These are phyloP conservation scores for Pythium vanterpoolii DNA, from an alignment of 352 stramenopile species.

Conservation along the genomic window DNA sequence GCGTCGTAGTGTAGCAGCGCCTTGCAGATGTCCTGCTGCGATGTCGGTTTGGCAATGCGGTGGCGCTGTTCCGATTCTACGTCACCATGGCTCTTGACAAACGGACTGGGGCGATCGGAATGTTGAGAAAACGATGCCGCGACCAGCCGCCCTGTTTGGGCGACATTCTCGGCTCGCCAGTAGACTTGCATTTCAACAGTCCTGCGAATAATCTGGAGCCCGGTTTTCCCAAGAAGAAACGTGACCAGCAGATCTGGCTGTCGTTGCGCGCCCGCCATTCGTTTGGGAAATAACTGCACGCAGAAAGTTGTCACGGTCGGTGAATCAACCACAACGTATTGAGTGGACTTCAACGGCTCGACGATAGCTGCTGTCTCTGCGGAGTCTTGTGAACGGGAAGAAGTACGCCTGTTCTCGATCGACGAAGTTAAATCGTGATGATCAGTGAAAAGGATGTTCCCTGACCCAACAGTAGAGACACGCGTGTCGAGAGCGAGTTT, in stretches of 20 bases:
- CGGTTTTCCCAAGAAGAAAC: slow-evolving; percentile 32
- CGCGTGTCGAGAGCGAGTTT: slow-evolving; percentile 36
- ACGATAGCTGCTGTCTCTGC: background rate
- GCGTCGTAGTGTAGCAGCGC: slow-evolving; percentile 6
- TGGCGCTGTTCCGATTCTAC: background rate
- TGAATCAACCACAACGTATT: slow-evolving; percentile 43
- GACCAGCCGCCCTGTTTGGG: slow-evolving; percentile 28
- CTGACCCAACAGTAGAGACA: slow-evolving; percentile 36
- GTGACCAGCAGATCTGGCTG: slow-evolving; percentile 27
- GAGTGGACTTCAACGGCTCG: slow-evolving; percentile 5
- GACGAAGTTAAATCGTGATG: background rate
- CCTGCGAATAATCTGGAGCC: slow-evolving; percentile 27
- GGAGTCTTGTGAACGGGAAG: slow-evolving; percentile 5
- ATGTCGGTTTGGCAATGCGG: background rate
- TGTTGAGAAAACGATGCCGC: slow-evolving; percentile 12
- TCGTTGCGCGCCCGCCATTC: background rate
- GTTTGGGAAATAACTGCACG: slow-evolving; percentile 28
- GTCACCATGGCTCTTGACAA: background rate
- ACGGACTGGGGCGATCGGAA: background rate
- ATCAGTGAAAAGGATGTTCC: slow-evolving; percentile 34
- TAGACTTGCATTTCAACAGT: slow-evolving; percentile 24
- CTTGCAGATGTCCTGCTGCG: slow-evolving; percentile 3
- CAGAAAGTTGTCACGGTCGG: slow-evolving; percentile 30
- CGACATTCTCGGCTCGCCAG: slow-evolving; percentile 27
- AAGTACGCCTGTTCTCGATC: slow-evolving; percentile 11